Conservation (phyloP, 1,284 basidiomycete genomes). For the Pseudozyma tsukubaensis region DNA sequence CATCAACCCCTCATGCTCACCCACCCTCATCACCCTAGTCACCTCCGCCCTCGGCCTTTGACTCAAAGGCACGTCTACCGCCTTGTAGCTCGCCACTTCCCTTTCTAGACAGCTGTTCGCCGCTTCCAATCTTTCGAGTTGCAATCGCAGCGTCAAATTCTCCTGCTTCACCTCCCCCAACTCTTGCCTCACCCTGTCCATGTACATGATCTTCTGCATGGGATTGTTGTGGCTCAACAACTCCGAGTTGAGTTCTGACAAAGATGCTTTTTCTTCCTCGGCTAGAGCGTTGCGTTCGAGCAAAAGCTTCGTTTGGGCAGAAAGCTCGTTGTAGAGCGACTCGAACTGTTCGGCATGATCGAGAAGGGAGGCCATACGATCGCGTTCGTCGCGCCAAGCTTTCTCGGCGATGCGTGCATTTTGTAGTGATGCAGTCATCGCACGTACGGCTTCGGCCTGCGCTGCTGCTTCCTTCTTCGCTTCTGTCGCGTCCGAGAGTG, state of each 20-base stretch:
- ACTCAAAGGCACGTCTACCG: slow-evolving; percentile 41
- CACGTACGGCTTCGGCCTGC: slow-evolving; percentile 29
- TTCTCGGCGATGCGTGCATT: slow-evolving; percentile 39
- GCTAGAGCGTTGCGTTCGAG: slow-evolving; percentile 33
- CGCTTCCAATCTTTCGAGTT: slow-evolving; percentile 29
- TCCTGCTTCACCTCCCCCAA: slow-evolving; percentile 39
- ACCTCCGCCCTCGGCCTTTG: slow-evolving; percentile 38
- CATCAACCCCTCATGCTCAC: slow-evolving; percentile 29
- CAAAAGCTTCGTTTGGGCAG: slow-evolving; percentile 36
- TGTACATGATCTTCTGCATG: slow-evolving; percentile 51
- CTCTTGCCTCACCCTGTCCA: slow-evolving; percentile 41
- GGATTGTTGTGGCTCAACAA: slow-evolving; percentile 48
- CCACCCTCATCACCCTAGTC: slow-evolving; percentile 28
- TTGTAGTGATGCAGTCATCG: slow-evolving; percentile 25
- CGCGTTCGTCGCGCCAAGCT: slow-evolving; percentile 36
- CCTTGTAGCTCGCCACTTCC: slow-evolving; percentile 36
- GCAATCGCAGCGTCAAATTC: slow-evolving; percentile 18
- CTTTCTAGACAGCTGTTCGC: slow-evolving; percentile 13
- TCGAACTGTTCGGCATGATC: slow-evolving; percentile 31
- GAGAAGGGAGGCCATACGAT: slow-evolving; percentile 28
- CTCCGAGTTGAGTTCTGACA: slow-evolving; percentile 42
- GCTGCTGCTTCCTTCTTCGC: slow-evolving; percentile 21
- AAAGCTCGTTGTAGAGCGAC: slow-evolving; percentile 36
- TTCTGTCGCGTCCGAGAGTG: slow-evolving; percentile 14
- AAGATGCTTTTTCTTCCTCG: slow-evolving; percentile 32